phyloP scores from a whole-genome alignment of 805 yeast species.

The Sungouiella blattae region DNA sequence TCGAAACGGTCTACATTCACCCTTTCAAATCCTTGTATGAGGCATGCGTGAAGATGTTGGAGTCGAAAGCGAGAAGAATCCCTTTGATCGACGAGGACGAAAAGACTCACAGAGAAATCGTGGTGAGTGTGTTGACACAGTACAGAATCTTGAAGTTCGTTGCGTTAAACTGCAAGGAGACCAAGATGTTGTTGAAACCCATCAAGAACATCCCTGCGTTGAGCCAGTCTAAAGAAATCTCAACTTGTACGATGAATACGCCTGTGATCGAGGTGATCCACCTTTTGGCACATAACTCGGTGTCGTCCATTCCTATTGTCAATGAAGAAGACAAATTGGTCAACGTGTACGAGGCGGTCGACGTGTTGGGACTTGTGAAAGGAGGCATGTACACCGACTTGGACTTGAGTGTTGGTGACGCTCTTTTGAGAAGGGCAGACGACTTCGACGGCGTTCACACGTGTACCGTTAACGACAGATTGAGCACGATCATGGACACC shows the following conservation, averaged over 20 bases:
- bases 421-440: constrained; percentile 86
- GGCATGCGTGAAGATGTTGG: constrained; percentile 89
- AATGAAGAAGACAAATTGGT: constrained; percentile 67
- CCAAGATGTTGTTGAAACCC: constrained; percentile 76
- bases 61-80: constrained; percentile 84
- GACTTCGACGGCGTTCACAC: constrained; percentile 98
- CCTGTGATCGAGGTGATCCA: constrained; percentile 94
- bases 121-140: constrained; percentile 92
- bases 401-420: constrained; percentile 91
- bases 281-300: constrained; percentile 70
- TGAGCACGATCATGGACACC: constrained; percentile 88
- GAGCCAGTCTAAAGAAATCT: constrained; percentile 48
- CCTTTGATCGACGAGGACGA: constrained; percentile 95
- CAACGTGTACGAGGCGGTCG: constrained; percentile 95
- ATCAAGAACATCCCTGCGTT: constrained; percentile 68
- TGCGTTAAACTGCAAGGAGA: constrained; percentile 92
- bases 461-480: constrained; percentile 80
- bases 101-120: constrained; percentile 87
- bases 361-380: constrained; percentile 85
- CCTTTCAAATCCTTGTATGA: constrained; percentile 88
- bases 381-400: constrained; percentile 93
- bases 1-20: constrained; percentile 83
- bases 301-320: constrained; percentile 89
- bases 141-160: constrained; percentile 94
- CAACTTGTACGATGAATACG: constrained; percentile 82